phyloP scores from a whole-genome alignment of 2,329 filamentous ascomycete genomes.

The Trichophyton verrucosum region DNA sequence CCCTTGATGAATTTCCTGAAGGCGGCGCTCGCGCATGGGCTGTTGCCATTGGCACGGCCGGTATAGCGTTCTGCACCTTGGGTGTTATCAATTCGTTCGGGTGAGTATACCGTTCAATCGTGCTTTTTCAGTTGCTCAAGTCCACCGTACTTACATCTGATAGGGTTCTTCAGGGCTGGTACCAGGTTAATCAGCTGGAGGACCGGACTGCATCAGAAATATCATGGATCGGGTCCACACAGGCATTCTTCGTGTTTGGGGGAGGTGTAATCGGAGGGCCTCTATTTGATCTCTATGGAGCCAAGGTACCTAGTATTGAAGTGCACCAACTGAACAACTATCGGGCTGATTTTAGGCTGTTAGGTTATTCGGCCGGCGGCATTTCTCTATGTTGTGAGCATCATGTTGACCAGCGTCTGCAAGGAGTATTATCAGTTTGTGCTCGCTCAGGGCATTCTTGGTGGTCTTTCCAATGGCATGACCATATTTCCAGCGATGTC shows the following conservation, averaged over 20 bases:
- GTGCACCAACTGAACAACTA: too few species aligned
- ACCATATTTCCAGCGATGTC: conserved; percentile 21
- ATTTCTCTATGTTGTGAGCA: too few species aligned
- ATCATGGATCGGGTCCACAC: conserved; percentile 24
- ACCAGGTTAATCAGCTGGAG: too few species aligned
- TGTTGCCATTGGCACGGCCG: conserved; percentile 6
- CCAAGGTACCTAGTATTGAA: conserved; percentile 16
- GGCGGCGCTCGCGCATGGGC: conserved; percentile 7
- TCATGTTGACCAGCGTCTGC: too few species aligned
- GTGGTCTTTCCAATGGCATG: conserved; percentile 23
- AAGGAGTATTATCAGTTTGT: conserved; percentile 27
- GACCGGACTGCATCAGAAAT: conserved; percentile 17
- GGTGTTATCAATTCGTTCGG: conserved; percentile 9
- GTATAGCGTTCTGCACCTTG: conserved; percentile 7
- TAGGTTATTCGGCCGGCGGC: too few species aligned
- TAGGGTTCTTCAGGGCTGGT: too few species aligned
- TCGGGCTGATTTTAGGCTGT: too few species aligned
- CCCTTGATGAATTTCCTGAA: conserved; percentile 6
- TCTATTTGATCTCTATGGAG: conserved; percentile 23
- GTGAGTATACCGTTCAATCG: conserved; percentile 4
- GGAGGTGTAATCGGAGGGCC: conserved; percentile 20
- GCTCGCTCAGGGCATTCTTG: conserved; percentile 27
- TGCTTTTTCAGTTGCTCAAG: not conserved
- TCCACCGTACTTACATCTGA: not conserved
- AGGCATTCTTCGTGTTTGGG: conserved; percentile 23